These are phyloP conservation scores for Phytophthora litchii DNA, from an alignment of 352 stramenopile genomes.

Conservation along the genomic window DNA sequence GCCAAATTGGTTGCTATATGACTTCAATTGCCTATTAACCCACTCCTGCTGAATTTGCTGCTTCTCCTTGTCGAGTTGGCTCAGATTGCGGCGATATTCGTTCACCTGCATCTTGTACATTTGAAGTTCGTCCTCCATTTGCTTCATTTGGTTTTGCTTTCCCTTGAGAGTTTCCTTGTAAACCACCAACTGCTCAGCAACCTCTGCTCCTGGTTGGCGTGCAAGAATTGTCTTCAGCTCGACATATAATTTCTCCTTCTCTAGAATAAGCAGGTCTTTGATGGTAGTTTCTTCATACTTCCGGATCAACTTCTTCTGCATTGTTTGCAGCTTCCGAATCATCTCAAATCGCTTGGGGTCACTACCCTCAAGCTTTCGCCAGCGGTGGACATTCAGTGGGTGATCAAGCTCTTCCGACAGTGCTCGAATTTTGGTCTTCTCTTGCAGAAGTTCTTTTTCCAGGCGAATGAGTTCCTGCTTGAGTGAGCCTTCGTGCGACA, in stretches of 20 bases:
- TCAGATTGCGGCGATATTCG: constrained; percentile 73
- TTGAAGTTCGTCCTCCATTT: constrained; percentile 91
- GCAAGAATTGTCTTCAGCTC: constrained; percentile 91
- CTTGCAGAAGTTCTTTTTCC: constrained; percentile 78
- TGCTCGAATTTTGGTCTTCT: constrained; percentile 89
- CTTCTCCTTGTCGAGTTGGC: constrained; percentile 67
- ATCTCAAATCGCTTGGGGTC: constrained; percentile 91
- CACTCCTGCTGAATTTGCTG: constrained; percentile 66
- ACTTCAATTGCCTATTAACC: constrained; percentile 51
- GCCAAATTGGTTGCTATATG: constrained; percentile 34
- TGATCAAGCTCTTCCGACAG: constrained; percentile 91
- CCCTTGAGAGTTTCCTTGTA: constrained; percentile 91
- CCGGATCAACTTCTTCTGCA: constrained; percentile 88
- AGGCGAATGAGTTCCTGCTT: constrained; percentile 65
- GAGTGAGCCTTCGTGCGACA: constrained; percentile 61
- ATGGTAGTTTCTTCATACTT: constrained; percentile 74
- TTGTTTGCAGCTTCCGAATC: constrained; percentile 85
- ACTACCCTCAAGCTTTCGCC: constrained; percentile 88
- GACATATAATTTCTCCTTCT: constrained; percentile 93
- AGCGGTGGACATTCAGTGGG: constrained; percentile 92
- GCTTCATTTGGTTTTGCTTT: constrained; percentile 77
- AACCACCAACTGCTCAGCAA: constrained; percentile 84
- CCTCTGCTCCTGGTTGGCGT: constrained; percentile 86
- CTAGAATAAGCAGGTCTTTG: constrained; percentile 76
- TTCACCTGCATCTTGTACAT: constrained; percentile 94